Base-by-base conservation (phyloP, 257 asterid genomes). In the Scutellaria galericulata region DNA sequence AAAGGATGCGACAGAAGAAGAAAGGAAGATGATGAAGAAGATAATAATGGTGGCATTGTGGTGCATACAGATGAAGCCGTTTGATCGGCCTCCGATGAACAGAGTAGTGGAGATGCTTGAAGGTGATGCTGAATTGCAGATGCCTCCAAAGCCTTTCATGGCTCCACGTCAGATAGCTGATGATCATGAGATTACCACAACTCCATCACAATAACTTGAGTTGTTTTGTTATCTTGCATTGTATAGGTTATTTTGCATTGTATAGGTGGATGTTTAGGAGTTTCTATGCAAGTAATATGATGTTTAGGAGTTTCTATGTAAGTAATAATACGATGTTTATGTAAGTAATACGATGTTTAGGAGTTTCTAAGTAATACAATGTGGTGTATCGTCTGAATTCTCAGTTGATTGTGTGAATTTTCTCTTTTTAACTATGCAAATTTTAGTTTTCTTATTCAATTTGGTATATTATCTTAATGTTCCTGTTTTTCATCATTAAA, bases 31-130 rank as follows among this genome's bases (percentile, higher is more conserved):
- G 70, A 64, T 74, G 10, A 81, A 71, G 75, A 84, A 67, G 81
- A 71, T 81, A 48, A 79, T 79, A 8, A 42, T 81, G 2, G 88
- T 81, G 62, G 86, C 88, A 0, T 59, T 84, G 70, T 84, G 88
- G 88, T 78, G 88, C 53, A 78, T 83, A 80, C 88, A 83, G 52
- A 81, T 78, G 86, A 84, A 73, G 74, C 87, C 89, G 1, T 9
- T 39, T 11, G 87, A 84, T 71, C 82, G 89, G 44, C 91, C 89
- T n/a, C 48, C 89, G 0, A 84, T 86, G 91, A 74, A 66, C 22
- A 82, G 44, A 72, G 79, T 80, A 0, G 83, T 82, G 0, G 86
- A 84, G 47, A 84, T 84, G 91, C 89, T 86, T 27, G 89, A 86
- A 72, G 66, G 76, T 2, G 82, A 80, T 47, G 22, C 27, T 5